Evolutionary conservation across 2,329 filamentous ascomycete genomes (phyloP).

Genomic region (Hypomyces perniciosus): DNA sequence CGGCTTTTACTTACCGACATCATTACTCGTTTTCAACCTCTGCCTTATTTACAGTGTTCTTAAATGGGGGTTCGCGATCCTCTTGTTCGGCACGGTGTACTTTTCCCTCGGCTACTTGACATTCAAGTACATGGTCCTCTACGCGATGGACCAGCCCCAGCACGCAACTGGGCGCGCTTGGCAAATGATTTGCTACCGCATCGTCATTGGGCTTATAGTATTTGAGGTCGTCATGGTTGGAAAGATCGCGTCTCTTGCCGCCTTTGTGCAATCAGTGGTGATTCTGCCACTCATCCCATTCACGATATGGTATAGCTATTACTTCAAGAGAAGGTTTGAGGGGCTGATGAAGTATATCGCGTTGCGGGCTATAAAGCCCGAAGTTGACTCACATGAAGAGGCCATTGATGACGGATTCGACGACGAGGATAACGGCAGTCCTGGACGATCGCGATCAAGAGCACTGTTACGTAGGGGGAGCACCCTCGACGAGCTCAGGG

Average conservation of each 20-base stretch:
- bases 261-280: constrained; percentile 65
- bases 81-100: constrained; percentile 77
- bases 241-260: constrained; percentile 67
- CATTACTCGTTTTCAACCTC: constrained; percentile 87
- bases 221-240: constrained; percentile 91
- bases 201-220: constrained; percentile 77
- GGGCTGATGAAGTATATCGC: constrained; percentile 91
- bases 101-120: constrained; percentile 80
- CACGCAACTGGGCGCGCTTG: constrained; percentile 90
- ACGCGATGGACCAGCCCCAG: constrained; percentile 96
- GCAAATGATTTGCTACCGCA: constrained; percentile 92
- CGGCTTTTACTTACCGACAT: constrained; percentile 90
- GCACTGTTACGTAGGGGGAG: constrained; percentile 47
- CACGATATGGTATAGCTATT: constrained; percentile 85
- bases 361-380: constrained; percentile 69
- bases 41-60: constrained; percentile 93
- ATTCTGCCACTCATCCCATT: constrained; percentile 70
- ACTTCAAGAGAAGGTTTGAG: constrained; percentile 74
- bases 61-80: constrained; percentile 69
- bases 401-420: constrained; percentile 32
- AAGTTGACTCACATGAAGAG: constrained; percentile 38
- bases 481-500: constrained; percentile 66
- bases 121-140: constrained; percentile 95
- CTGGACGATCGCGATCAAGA: constrained; percentile 29
- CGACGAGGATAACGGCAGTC: constrained; percentile 37